Evolutionary conservation across 2,329 filamentous ascomycete species (phyloP).

Genomic region (Ophiostoma quercus): DNA sequence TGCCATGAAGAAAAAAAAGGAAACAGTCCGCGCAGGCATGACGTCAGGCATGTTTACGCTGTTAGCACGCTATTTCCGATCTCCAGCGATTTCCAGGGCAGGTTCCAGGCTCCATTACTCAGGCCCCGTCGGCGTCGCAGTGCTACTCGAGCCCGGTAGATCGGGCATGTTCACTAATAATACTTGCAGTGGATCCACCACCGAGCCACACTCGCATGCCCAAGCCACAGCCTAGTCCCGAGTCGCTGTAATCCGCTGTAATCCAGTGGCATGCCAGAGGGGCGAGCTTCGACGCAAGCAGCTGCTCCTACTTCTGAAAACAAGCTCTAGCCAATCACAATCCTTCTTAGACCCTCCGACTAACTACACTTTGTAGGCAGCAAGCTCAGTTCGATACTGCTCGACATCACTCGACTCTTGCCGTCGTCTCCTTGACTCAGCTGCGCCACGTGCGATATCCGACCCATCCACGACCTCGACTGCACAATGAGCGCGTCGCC

Average conservation of each 20-base stretch:
- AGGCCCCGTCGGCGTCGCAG: background rate
- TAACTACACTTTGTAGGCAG: background rate
- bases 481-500: slow-evolving; percentile 44
- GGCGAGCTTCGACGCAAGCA: slow-evolving; percentile 4
- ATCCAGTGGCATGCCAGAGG: background rate
- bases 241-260: background rate
- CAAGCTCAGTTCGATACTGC: background rate
- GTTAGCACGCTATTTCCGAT: background rate
- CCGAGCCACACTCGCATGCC: background rate
- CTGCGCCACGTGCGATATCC: no score
- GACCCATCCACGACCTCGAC: background rate
- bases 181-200: background rate
- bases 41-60: slow-evolving; percentile 1
- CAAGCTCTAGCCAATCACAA: slow-evolving; percentile 4
- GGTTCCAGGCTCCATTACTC: background rate
- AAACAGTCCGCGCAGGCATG: background rate
- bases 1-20: background rate
- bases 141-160: background rate
- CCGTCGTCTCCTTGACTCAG: background rate
- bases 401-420: background rate
- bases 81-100: background rate
- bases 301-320: background rate
- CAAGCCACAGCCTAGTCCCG: slow-evolving; percentile 5
- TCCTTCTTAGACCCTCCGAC: background rate
- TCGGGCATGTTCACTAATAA: background rate